Evolutionary conservation across 371 early-diverging fungal species (phyloP).

Genomic region (Mucor piriformis): DNA sequence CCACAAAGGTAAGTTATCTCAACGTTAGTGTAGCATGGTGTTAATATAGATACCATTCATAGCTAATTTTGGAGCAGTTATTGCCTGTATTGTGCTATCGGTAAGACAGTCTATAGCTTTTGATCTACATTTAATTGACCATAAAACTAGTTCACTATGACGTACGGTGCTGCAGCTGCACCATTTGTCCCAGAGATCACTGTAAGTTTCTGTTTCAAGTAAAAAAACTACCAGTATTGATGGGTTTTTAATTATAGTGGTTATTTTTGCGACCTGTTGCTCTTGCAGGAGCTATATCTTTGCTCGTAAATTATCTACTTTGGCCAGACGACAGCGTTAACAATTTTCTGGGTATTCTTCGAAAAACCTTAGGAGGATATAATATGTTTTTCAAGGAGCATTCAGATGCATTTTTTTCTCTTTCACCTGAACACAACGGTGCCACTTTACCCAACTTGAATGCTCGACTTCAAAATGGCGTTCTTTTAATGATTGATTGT

Average conservation of each 20-base stretch:
- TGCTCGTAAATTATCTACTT: slow-evolving; percentile 38
- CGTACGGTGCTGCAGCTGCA: slow-evolving; percentile 24
- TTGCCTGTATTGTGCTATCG: slow-evolving; percentile 37
- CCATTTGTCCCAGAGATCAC: slow-evolving; percentile 22
- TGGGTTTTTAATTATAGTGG: slow-evolving; percentile 40
- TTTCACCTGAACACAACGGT: not conserved
- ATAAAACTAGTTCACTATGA: slow-evolving; percentile 33
- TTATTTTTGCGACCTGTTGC: slow-evolving; percentile 38
- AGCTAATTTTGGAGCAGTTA: slow-evolving; percentile 48
- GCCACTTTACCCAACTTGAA: slow-evolving; percentile 31
- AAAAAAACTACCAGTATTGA: too few species aligned
- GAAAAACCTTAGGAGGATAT: slow-evolving; percentile 26
- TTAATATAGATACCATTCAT: not conserved
- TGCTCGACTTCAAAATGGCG: slow-evolving; percentile 27
- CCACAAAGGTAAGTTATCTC: slow-evolving; percentile 32
- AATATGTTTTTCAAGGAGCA: slow-evolving; percentile 42
- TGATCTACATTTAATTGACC: not conserved
- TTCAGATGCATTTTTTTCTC: slow-evolving; percentile 30
- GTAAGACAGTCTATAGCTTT: slow-evolving; percentile 14
- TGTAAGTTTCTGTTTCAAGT: slow-evolving; percentile 17
- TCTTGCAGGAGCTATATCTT: slow-evolving; percentile 33
- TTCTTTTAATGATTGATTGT: slow-evolving; percentile 40
- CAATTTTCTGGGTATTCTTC: slow-evolving; percentile 32
- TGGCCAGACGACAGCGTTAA: slow-evolving; percentile 52
- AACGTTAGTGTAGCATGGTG: not conserved